Evolutionary conservation across 805 yeast genomes (phyloP).

Genomic region (Kuraishia hungarica): DNA sequence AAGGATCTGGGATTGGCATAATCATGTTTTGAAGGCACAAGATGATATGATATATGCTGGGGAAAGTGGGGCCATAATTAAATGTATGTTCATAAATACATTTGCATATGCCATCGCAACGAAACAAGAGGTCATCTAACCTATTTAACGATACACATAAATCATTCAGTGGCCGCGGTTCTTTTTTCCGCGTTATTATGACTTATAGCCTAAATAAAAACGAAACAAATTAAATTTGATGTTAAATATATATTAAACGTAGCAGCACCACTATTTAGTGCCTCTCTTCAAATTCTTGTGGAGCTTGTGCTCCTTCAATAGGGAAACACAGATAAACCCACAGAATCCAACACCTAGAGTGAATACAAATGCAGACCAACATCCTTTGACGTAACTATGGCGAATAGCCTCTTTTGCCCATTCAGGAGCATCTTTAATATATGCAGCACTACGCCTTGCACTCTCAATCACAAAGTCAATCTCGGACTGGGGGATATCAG

Average conservation of each 20-base stretch:
- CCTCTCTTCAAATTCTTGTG: conserved; percentile 4
- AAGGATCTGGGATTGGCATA: conserved; percentile 55
- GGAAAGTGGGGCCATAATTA: no score
- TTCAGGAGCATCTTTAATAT: conserved; percentile 3
- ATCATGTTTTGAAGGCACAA: no score
- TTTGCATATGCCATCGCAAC: no score
- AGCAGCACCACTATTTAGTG: neutral
- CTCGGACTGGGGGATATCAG: neutral
- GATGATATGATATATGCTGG: no score
- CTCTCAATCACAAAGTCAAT: conserved; percentile 3
- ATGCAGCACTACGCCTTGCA: conserved; percentile 5
- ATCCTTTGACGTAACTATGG: conserved; percentile 6
- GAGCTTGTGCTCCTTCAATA: conserved; percentile 8
- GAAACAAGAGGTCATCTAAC: neutral
- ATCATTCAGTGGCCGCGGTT: neutral
- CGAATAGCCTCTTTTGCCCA: conserved; percentile 6
- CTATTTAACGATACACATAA: neutral
- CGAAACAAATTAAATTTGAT: no score
- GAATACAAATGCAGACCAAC: conserved; percentile 6
- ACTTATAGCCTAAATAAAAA: neutral
- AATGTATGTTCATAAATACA: no score
- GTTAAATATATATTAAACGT: no score
- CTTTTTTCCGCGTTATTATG: neutral
- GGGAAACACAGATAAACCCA: conserved; percentile 3
- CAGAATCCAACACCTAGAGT: conserved; percentile 3